Evolutionary conservation across 495 filamentous ascomycete species (phyloP).

Genomic region (Saxophila tyrrhenica): DNA sequence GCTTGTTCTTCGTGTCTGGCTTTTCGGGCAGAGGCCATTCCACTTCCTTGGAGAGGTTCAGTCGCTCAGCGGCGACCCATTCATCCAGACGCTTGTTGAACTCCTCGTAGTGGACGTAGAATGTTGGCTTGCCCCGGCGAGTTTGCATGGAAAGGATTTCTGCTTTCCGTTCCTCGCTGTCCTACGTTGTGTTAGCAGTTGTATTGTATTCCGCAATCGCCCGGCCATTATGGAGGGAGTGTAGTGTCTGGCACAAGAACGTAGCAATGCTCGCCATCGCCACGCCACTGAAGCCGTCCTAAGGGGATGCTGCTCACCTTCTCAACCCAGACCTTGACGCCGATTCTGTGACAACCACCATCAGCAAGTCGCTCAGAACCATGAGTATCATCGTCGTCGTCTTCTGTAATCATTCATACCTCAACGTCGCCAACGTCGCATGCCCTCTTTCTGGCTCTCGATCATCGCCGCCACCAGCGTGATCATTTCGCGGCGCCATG

Average conservation of each 20-base stretch:
- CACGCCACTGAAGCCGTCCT: no score
- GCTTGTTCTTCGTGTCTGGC: constrained; percentile 49
- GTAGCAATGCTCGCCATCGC: no score
- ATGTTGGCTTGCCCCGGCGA: constrained; percentile 70
- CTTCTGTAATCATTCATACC: constrained; percentile 24
- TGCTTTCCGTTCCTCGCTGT: constrained; percentile 76
- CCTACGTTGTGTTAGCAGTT: constrained; percentile 34
- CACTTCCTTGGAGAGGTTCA: constrained; percentile 69
- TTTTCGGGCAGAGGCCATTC: constrained; percentile 70
- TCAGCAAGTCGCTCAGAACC: constrained; percentile 29
- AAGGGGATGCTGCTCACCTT: constrained; percentile 43
- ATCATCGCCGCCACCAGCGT: constrained; percentile 14
- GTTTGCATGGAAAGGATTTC: constrained; percentile 85
- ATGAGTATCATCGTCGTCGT: neutral
- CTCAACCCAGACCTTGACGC: constrained; percentile 60
- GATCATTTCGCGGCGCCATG: constrained; percentile 17
- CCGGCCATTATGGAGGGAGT: no score
- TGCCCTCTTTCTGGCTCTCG: constrained; percentile 7
- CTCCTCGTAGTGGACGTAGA: constrained; percentile 96
- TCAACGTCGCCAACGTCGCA: constrained; percentile 21
- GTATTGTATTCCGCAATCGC: neutral
- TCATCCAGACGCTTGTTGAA: constrained; percentile 99
- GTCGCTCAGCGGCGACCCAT: constrained; percentile 71
- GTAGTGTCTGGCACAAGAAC: no score
- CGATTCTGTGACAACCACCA: constrained; percentile 46